Conservation (phyloP, 257 asterid genomes). For the Echites panduratus region DNA sequence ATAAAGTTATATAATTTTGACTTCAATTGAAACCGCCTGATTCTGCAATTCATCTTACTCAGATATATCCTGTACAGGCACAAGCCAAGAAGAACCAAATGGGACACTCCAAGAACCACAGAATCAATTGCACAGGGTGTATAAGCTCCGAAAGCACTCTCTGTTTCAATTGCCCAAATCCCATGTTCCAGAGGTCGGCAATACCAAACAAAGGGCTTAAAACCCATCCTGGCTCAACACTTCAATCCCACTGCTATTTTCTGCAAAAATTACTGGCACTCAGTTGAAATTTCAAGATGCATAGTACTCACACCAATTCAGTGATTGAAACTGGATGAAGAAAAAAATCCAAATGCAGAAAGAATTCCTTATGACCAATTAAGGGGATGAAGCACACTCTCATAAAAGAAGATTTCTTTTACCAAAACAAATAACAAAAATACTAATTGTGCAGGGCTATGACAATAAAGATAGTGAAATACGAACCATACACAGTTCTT, state of each 20-base stretch:
- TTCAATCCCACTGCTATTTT: neutral
- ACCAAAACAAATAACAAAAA: neutral
- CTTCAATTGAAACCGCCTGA: constrained; percentile 60
- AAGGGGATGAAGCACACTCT: neutral
- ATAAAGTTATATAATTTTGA: constrained; percentile 71
- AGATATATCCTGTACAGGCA: constrained; percentile 59
- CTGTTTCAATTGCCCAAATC: constrained; percentile 69
- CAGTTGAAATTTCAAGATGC: neutral
- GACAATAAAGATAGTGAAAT: neutral
- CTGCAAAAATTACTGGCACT: neutral
- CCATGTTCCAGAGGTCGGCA: constrained; percentile 77
- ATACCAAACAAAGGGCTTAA: constrained; percentile 78
- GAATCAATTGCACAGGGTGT: constrained; percentile 86
- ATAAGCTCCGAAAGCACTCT: constrained; percentile 84
- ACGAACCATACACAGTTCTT: neutral
- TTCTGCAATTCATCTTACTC: constrained; percentile 47
- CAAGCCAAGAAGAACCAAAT: constrained; percentile 63
- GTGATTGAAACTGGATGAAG: neutral
- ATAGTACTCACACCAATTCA: neutral
- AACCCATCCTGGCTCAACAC: constrained; percentile 41
- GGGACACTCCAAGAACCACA: constrained; percentile 57
- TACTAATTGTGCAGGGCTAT: neutral
- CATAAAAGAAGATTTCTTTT: neutral
- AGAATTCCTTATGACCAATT: neutral
- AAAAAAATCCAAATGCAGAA: neutral